A percentile compares a stretch with the other conserved stretches of the same genome.
phyloP scores from a whole-genome alignment of 2,329 filamentous ascomycete species.

The Cladosporium phlei region DNA sequence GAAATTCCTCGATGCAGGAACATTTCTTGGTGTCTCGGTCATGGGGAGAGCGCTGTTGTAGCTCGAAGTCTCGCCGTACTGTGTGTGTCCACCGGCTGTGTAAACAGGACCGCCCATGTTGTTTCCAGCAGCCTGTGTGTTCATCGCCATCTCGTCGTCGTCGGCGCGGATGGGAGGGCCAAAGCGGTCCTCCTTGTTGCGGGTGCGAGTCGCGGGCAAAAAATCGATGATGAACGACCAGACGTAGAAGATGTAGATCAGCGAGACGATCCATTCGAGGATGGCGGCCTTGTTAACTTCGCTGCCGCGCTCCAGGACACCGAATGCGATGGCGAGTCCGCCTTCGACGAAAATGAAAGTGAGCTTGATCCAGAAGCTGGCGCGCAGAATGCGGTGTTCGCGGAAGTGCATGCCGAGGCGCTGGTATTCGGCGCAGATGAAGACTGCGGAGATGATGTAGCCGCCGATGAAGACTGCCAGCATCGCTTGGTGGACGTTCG shows the following conservation, averaged over 20 bases:
- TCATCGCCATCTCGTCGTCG: constrained; percentile 28
- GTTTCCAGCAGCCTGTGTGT: constrained; percentile 25
- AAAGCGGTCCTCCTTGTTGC: constrained; percentile 36
- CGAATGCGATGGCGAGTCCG: constrained; percentile 68
- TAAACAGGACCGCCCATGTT: constrained; percentile 31
- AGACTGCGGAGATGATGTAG: constrained; percentile 79
- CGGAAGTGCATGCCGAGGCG: constrained; percentile 76
- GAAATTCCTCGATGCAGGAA: constrained; percentile 20
- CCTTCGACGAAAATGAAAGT: constrained; percentile 78
- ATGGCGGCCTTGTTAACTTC: constrained; percentile 66
- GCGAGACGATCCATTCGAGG: constrained; percentile 73
- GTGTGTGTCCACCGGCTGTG: constrained; percentile 22
- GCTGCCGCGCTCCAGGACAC: constrained; percentile 37
- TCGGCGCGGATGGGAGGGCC: constrained; percentile 35
- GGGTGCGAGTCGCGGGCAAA: constrained; percentile 66
- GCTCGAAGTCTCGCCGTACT: constrained; percentile 16
- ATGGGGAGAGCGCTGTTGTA: constrained; percentile 24
- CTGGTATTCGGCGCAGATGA: constrained; percentile 87
- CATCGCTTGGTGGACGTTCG: constrained; percentile 67
- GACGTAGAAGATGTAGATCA: constrained; percentile 84
- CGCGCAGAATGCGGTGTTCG: constrained; percentile 65
- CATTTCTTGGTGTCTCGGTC: constrained; percentile 11
- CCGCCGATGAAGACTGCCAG: constrained; percentile 78
- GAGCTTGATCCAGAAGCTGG: constrained; percentile 85
- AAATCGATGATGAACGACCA: constrained; percentile 79